These are phyloP conservation scores for Areca catechu DNA, from an alignment of 176 grass and related monocot species.

Conservation along the genomic window DNA sequence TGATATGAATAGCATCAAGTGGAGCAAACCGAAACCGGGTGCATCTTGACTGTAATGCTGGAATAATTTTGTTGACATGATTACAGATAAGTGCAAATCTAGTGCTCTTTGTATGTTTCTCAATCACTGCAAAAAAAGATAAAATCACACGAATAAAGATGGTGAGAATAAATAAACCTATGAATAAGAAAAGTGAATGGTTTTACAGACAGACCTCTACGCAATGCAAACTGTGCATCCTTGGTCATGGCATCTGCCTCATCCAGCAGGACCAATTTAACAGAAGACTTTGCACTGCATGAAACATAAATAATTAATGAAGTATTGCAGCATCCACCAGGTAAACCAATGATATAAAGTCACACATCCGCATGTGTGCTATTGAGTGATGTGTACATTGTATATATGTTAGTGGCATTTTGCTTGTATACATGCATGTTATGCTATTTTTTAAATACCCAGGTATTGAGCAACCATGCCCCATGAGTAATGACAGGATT, in stretches of 20 bases:
- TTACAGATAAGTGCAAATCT: constrained; percentile 99
- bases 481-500: no score
- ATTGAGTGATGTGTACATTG: no score
- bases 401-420: no score
- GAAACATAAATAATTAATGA: constrained; percentile 15
- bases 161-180: constrained; percentile 13
- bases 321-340: no score
- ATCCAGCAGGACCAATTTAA: constrained; percentile 91
- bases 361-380: no score
- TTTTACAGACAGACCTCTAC: constrained; percentile 56
- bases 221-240: constrained; percentile 95
- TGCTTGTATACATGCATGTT: no score
- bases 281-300: constrained; percentile 59
- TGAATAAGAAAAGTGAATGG: constrained; percentile 7
- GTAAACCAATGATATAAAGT: not conserved
- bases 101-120: constrained; percentile 96
- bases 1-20: constrained; percentile 72
- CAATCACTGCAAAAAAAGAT: constrained; percentile 57
- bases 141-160: not conserved
- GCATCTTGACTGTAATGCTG: constrained; percentile 93
- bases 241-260: constrained; percentile 99
- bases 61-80: constrained; percentile 98
- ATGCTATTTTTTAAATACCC: no score
- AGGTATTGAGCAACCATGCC: no score
- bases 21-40: constrained; percentile 98